Evolutionary conservation across 371 early-diverging fungal genomes (phyloP).

Genomic region (Apophysomyces variabilis): DNA sequence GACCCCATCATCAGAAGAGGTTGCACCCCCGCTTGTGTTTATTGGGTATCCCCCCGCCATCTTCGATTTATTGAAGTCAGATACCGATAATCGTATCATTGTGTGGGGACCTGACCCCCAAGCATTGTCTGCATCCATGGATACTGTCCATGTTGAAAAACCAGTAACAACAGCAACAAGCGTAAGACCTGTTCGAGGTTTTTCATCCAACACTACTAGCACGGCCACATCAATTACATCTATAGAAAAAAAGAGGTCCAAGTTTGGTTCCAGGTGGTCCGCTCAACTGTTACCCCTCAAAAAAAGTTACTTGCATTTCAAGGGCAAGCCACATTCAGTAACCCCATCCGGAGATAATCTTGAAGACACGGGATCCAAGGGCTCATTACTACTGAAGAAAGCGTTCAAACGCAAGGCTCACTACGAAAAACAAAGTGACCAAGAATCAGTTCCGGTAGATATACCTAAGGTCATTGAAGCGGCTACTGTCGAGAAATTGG

Average conservation of each 20-base stretch:
- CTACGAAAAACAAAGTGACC: conserved; percentile 5
- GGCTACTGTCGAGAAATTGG: conserved; percentile 66
- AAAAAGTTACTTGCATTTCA: conserved; percentile 6
- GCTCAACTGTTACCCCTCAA: conserved; percentile 12
- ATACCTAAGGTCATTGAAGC: conserved; percentile 51
- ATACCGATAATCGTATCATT: conserved; percentile 55
- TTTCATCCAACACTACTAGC: conserved; percentile 23
- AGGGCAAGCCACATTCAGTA: conserved; percentile 8
- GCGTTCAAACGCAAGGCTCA: conserved; percentile 5
- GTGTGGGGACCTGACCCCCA: conserved; percentile 50
- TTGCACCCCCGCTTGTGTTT: conserved; percentile 41
- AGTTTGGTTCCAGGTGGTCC: background rate
- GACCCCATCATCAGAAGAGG: background rate
- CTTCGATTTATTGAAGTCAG: conserved; percentile 58
- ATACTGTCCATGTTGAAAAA: background rate
- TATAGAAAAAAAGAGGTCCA: conserved; percentile 1
- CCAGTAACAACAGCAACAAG: conserved; percentile 12
- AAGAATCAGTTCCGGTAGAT: background rate
- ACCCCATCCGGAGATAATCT: conserved; percentile 8
- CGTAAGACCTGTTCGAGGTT: conserved; percentile 12
- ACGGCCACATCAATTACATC: conserved; percentile 11
- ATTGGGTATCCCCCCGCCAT: conserved; percentile 51
- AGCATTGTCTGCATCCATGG: conserved; percentile 4
- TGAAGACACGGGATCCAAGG: conserved; percentile 12
- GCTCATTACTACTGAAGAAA: conserved; percentile 4